Evolutionary conservation across 345 rosid species (phyloP).

Genomic region (Brassica napus): Da-Ae NC_063449.1:30460001-30460500

Average conservation of each 20-base stretch:
- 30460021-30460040: constrained; percentile 3
- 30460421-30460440: neutral
- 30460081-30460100: constrained; percentile 87
- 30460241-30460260: constrained; percentile 17
- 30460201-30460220: constrained; percentile 4
- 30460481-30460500: neutral
- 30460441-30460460: neutral
- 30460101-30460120: constrained; percentile 91
- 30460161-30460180: constrained; percentile 86
- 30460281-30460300: constrained; percentile 90
- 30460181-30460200: constrained; percentile 56
- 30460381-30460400: neutral
- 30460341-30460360: constrained; percentile 74
- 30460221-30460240: constrained; percentile 9
- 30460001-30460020: constrained; percentile 1
- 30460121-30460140: constrained; percentile 84
- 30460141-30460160: constrained; percentile 92
- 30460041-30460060: constrained; percentile 70
- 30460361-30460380: constrained; percentile 7
- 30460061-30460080: constrained; percentile 90
- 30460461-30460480: constrained; percentile 15
- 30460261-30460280: constrained; percentile 11
- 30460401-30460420: neutral
- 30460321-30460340: constrained; percentile 94
- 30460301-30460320: constrained; percentile 77